Evolutionary conservation across 441 rosid genomes (phyloP), one percentile per base, ranked within the genome.

Genomic region (Bruguiera hainesii): DNA sequence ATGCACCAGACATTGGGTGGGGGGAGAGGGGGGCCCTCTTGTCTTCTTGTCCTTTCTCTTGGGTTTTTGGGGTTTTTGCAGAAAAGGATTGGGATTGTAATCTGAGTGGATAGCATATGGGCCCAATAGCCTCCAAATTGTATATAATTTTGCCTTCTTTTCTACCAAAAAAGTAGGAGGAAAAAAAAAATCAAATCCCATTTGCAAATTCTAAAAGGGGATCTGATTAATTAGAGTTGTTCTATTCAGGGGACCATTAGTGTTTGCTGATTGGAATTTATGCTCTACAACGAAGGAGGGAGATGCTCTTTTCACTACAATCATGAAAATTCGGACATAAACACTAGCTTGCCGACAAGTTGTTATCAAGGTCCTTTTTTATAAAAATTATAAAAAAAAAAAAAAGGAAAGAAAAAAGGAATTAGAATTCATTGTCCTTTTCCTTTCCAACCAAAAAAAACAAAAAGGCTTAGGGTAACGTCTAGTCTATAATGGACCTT

Each of bases 1-100:
- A 82, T 83, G 77, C 83, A 81, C 86, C 78, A 49, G 19, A 7
- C 19, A 68, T 66, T 81, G 76, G 37, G 81, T 26, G 26, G 26
- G 26, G 2, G 26, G 26, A 23, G 23, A 23, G 23, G 1, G 82
- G 76, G 37, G 81, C 81, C 68, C 62, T 20, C 69, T 63, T 82
- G 89, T 85, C 84, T 66, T 29, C 69, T 71, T 80, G 85, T 71
- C 85, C 28, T 33, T 33, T 33, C 18, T 28, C 33, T 30, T 33
- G 52, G 53, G 64, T 29, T 60, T 0, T 33, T 63, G 28, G 6
- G 28, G 6, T 52, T 13, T n/a, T 18, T 63, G 39, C 73, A 66
- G 56, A 61, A 65, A 39, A 78, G 78, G 7, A 16, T 29, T 39
- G 37, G 58, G 64, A 30, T 21, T 76, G 78, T 71, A 63, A 63